Evolutionary conservation across 176 grass and related monocot species (phyloP), one percentile per base, ranked within the genome.

Genomic region (Oryza coarctata): DNA sequence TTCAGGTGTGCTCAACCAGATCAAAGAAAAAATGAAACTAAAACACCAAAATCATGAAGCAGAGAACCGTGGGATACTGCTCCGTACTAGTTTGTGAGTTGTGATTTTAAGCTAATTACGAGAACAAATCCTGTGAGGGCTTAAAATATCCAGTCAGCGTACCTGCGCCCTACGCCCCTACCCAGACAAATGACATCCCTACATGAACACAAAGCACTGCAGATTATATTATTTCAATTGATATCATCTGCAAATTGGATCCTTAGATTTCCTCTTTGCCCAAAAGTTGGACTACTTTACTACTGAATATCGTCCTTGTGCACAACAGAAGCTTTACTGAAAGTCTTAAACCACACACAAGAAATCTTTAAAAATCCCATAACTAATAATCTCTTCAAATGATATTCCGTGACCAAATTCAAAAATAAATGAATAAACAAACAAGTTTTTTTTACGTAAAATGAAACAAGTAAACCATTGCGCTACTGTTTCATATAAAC

Each of bases 161-260:
- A 15, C 44, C 3, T 78, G 58, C 57, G 23, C 70, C 43, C 61
- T 60, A 72, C 29, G 9, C 12, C 70, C 43, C 61, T 60, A 72
- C 29, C 15, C 8, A 18, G 55, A 26, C 26, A 68, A 80, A 74
- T 67, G 17, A 31, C 44, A 74, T 44, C 31, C 73, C 33, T 26
- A 50, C 17, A 30, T 67, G 62, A 50, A 43, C 44, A 68, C 25
- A 76, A 43, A 60, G 35, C 17, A 31, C 60, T 15, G 30, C 7
- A 70, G 27, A 44, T 12, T 41, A 23, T 49, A 77, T 76, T 23
- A 84, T 58, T 77, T 61, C 49, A 80, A 80, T 12, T 67, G 39
- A 25, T 33, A 27, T 75, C 3, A 44, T 61, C 36, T 27, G 12
- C 44, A 68, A 75, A 69, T 14, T 62, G 34, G 29, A 61, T 34